phyloP scores from a whole-genome alignment of 1,139 yeast genomes.

The Lodderomyces oxycetoniae region DNA sequence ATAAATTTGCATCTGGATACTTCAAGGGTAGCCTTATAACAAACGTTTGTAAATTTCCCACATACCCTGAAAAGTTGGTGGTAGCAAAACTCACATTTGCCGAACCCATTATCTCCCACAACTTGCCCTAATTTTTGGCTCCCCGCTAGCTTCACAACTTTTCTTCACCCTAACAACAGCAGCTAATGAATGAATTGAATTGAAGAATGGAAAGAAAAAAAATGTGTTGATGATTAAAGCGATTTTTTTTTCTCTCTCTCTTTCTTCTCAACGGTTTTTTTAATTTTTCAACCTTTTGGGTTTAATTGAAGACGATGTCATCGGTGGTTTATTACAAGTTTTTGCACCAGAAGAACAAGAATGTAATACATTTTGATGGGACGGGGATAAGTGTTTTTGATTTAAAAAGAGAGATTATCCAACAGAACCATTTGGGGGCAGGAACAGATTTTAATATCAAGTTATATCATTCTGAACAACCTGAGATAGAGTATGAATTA shows the following conservation, averaged over 20 bases:
- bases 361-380: constrained; percentile 86
- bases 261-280: neutral
- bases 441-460: constrained; percentile 81
- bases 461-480: constrained; percentile 58
- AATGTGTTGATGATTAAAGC: no score
- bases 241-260: constrained; percentile 4
- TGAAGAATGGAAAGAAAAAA: no score
- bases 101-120: no score
- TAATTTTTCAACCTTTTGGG: no score
- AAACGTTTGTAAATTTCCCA: constrained; percentile 19
- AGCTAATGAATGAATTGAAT: no score
- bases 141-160: no score
- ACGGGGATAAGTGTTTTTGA: constrained; percentile 95
- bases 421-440: constrained; percentile 73
- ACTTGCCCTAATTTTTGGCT: no score
- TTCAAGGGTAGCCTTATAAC: constrained; percentile 30
- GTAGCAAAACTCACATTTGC: constrained; percentile 14
- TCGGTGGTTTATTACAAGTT: constrained; percentile 87
- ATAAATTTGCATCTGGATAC: constrained; percentile 16
- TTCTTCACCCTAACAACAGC: no score
- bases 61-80: constrained; percentile 25
- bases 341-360: constrained; percentile 75
- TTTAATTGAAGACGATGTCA: constrained; percentile 63
- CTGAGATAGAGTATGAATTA: constrained; percentile 78
- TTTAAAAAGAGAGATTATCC: constrained; percentile 81